phyloP scores from a whole-genome alignment of 2,329 filamentous ascomycete genomes.

The Aspergillus tanneri region DNA sequence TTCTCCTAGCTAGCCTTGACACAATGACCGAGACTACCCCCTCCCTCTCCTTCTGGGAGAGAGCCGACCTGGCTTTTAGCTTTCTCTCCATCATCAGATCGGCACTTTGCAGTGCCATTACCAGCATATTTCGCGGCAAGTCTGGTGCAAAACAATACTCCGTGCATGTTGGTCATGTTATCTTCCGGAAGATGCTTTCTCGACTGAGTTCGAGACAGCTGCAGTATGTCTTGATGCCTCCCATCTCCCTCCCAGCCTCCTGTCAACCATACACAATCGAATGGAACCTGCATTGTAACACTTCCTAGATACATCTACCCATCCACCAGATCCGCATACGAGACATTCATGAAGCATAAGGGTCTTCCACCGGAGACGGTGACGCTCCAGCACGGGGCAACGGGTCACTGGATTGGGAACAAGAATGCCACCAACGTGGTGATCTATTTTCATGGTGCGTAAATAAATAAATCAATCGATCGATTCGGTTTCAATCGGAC shows the following conservation, averaged over 20 bases:
- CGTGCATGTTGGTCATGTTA: constrained; percentile 35
- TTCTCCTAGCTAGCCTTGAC: neutral
- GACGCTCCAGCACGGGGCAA: constrained; percentile 30
- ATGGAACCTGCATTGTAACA: too few relatives aligned
- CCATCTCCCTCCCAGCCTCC: neutral
- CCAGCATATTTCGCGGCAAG: constrained; percentile 41
- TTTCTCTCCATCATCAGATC: constrained; percentile 27
- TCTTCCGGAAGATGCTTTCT: constrained; percentile 29
- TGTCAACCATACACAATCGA: neutral
- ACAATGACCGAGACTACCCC: constrained; percentile 15
- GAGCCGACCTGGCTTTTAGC: constrained; percentile 30
- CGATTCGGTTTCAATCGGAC: too few relatives aligned
- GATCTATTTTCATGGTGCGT: constrained; percentile 40
- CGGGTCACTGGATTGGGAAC: constrained; percentile 42
- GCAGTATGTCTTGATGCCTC: constrained; percentile 26
- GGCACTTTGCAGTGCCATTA: constrained; percentile 31
- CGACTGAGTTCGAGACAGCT: constrained; percentile 30
- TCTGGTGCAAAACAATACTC: constrained; percentile 36
- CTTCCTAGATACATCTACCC: constrained; percentile 24
- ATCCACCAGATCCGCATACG: constrained; percentile 29
- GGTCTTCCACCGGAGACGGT: constrained; percentile 32
- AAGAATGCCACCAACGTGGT: constrained; percentile 41
- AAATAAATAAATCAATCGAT: too few relatives aligned
- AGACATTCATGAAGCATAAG: constrained; percentile 24
- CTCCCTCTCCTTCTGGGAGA: constrained; percentile 37